Percentiles rank a stretch among this genome's conserved stretches.
Conservation (phyloP, 495 filamentous ascomycete species). For the Antarctomyces pellizariae region DNA sequence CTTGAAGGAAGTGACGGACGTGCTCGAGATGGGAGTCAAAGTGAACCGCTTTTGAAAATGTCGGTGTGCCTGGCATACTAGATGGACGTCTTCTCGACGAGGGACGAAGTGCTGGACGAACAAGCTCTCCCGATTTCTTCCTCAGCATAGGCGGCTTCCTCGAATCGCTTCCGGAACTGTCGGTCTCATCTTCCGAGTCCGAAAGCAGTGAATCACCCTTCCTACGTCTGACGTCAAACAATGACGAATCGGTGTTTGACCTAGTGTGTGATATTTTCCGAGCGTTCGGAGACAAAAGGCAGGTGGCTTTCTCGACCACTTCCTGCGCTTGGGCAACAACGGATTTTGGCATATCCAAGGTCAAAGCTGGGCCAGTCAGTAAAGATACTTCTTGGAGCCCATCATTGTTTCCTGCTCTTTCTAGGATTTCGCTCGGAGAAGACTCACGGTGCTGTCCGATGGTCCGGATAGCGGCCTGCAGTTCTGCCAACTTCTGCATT, state of each 20-base stretch:
- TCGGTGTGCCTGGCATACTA: slow-evolving; percentile 93
- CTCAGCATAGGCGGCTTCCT: slow-evolving; percentile 69
- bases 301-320: slow-evolving; percentile 7
- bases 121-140: slow-evolving; percentile 95
- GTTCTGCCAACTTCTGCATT: slow-evolving; percentile 43
- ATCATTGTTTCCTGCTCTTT: slow-evolving; percentile 15
- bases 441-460: slow-evolving; percentile 43
- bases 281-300: background rate
- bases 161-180: slow-evolving; percentile 17
- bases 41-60: slow-evolving; percentile 84
- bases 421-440: slow-evolving; percentile 28
- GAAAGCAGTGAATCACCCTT: slow-evolving; percentile 29
- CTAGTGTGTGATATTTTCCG: slow-evolving; percentile 44
- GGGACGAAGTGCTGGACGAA: slow-evolving; percentile 72
- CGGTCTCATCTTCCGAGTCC: slow-evolving; percentile 36
- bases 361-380: slow-evolving; percentile 15
- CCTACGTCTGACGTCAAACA: slow-evolving; percentile 22
- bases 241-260: slow-evolving; percentile 58
- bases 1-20: slow-evolving; percentile 79
- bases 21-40: slow-evolving; percentile 90
- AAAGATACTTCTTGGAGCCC: slow-evolving; percentile 8
- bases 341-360: slow-evolving; percentile 13
- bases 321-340: slow-evolving; percentile 10
- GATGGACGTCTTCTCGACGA: slow-evolving; percentile 58
- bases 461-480: slow-evolving; percentile 61